Evolutionary conservation across 306 rosid species (phyloP), one percentile per base, ranked within the genome.

Genomic region (Cucurbita ficifolia): DNA sequence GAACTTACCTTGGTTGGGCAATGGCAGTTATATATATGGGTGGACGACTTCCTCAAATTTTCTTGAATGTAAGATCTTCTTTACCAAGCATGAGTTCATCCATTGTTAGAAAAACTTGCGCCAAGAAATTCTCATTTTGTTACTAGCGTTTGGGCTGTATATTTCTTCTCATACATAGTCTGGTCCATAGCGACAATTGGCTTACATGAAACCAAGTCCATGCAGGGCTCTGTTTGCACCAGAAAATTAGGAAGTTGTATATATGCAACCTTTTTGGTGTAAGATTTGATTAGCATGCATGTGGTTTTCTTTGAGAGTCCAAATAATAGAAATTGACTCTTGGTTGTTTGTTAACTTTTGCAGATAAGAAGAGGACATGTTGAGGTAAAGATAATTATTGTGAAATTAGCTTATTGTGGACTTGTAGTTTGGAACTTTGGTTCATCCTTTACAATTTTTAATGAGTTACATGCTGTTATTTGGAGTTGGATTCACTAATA

Each of bases 11-110:
- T 79, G 97, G 97, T 64, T 92, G 96, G 97, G 90, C 85, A 79
- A 92, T 92, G 96, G 82, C 97, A 81, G 74, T 83, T 73, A 59
- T 88, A 77, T 92, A 92, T 83, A 72, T 89, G 86, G 84, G 96
- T 19, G 97, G 97, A 77, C 86, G 97, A 59, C 73, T 92, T 62
- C 97, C 97, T 73, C 97, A 92, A 81, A 89, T 92, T 68, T 78
- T 48, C 60, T 81, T 92, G 79, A 92, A 87, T 76, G 97, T 92
- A 80, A 89, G 97, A 38, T 77, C 51, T 76, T 70, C 64, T 72
- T 62, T 60, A 16, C 45, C 60, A 42, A 65, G 40, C 80, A 71
- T 2, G 12, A 43, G 18, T 68, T 13, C 12, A 46, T 42, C 56
- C 22, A 68, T 43, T 43, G 6, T 48, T 49, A 2, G 21, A 48